Evolutionary conservation across 1,139 yeast genomes (phyloP), one percentile per base, ranked within the genome.

Genomic region (Kodamaea alishanica): DNA sequence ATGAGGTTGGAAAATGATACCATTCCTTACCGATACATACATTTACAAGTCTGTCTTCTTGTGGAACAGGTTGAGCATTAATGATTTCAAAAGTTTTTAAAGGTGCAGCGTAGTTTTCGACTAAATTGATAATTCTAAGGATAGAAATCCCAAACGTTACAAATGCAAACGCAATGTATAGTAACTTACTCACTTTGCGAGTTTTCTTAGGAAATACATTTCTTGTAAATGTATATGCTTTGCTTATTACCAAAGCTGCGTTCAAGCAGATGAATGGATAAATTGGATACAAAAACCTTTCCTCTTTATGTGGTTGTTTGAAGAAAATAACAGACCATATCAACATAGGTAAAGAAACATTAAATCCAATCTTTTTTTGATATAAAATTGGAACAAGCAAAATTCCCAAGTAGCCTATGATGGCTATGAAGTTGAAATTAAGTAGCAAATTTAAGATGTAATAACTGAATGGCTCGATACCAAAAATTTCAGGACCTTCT

Each of bases 1-100:
- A 84, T 0, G 97, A 89, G 1, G 85, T 81, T 8, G 97, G 97
- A 62, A 69, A 90, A 54, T 92, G 86, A 54, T 88, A 88, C 97
- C 97, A 90, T 63, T 92, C 97, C 44, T 96, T 76, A 2, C 96
- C 97, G 20, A 86, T 73, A 58, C 97, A 92, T 0, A 90, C 82
- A 48, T 79, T 82, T 4, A 68, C 66, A 1, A 49, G 31, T 9
- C 8, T 10, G 6, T 20, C 30, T 2, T 7, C 11, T 6, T 8
- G 8, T 3, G 26, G 2, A 6, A 35, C 24, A 7, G 48, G 47
- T 12, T 45, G 39, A 4, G 32, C 8, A 31, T 49, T 49, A 10
- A 50, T 40, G 8, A 40, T 24, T 26, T 48, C 50, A 33, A 45
- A 46, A n/a, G 48, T 42, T 1, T 56, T 46, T 32, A 82, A 58